Evolutionary conservation across 352 stramenopile species (phyloP), one percentile per base, ranked within the genome.

Genomic region (Globisporangium recalcitrans): DNA sequence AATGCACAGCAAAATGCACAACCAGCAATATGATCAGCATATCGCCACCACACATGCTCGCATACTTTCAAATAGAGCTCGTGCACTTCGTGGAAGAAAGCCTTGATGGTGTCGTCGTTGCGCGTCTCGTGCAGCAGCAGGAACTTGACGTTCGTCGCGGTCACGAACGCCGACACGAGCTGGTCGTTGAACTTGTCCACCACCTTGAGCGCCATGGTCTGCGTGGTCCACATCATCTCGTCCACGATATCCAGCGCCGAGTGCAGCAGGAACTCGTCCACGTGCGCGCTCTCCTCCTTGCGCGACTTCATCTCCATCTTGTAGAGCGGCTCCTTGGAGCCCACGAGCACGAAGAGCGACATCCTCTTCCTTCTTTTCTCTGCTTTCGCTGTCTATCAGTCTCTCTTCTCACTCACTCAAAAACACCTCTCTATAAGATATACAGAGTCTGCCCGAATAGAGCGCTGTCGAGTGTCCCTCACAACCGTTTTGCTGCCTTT

Each of bases 1-100:
- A 21, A 55, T 27, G 13, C 16, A 46, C 14, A 21, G 16, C 5
- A 10, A 55, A 19, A 8, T 7, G 8, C 24, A 52, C 27, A 16
- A 31, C 13, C 21, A 32, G 13, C 47, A 8, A 32, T 6, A 53
- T 46, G 38, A 46, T n/a, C 36, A 42, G 36, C 36, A 42, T n/a
- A 19, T 42, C 36, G 4, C 14, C n/a, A n/a, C n/a, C n/a, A n/a
- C n/a, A n/a, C n/a, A n/a, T n/a, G n/a, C n/a, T n/a, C n/a, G n/a
- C n/a, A n/a, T n/a, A 97, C 88, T 87, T 99, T 98, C 34, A 99
- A 91, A 70, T 98, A 99, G 49, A 98, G 83, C 67, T 98, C 96
- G 68, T 99, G 96, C 24, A 98, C 93, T 49, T 98, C 96, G 53
- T 96, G 83, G 71, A 99, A 99, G 70, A 99, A 99, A 40, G 85